Base-by-base conservation (phyloP, 495 filamentous ascomycete genomes). In the Aspergillus carlsbadensis region DNA sequence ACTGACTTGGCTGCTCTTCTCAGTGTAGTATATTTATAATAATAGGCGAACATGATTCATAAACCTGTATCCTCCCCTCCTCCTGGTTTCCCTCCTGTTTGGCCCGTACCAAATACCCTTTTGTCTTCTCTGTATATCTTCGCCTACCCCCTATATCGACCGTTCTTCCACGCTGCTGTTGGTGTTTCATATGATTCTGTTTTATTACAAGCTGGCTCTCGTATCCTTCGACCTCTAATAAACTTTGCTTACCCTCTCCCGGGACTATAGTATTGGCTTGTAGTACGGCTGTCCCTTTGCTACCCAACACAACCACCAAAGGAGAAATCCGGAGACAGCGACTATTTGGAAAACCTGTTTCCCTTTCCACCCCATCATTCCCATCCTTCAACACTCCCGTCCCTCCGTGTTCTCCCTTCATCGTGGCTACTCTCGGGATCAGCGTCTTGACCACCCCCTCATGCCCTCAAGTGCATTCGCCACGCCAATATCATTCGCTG, bases 381-480 rank as follows among this genome's bases (percentile, higher is more conserved):
- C 44, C 31, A 7, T 35, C 29, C 43, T 11, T n/a, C 26, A 11
- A 13, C 5, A 15, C 29, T 52, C 40, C 36, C 56, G 18, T 18
- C 24, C 34, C 35, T 44, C 54, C 54, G 29, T 54, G 29, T 57
- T 44, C 44, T 49, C 18, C 46, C 40, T 58, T 65, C 73, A 74
- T 58, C 70, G 68, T 76, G 75, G 75, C 74, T 68, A 71, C 73
- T 57, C 63, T 77, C 58, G 72, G 66, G 59, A 66, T 76, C 61
- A 72, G 66, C 64, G 65, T 76, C 57, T 66, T 70, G 56, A 70
- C 61, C 47, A 62, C 59, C 53, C 65, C 65, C 54, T 24, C 70
- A 61, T 67, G 68, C 60, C 59, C 49, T n/a, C 44, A 65, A 64
- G 65, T 71, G 62, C 65, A 69, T 66, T 59, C 72, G 55, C 62